Evolutionary conservation across 768 basidiomycete genomes (phyloP).

Genomic region (Cystoderma amianthinum): DNA sequence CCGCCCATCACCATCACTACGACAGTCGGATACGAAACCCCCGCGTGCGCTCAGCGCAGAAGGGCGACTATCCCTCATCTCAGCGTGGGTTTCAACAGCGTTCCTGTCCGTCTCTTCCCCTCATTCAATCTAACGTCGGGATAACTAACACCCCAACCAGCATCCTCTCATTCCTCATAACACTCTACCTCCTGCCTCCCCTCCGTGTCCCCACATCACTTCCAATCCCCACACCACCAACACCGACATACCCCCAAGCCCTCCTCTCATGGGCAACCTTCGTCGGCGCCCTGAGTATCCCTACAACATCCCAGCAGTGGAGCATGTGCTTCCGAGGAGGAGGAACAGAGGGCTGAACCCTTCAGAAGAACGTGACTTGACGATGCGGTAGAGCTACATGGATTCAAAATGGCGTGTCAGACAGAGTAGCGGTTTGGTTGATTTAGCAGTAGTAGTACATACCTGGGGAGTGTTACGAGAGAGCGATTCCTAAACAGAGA

Average conservation of each 20-base stretch:
- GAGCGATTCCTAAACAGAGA: conserved; percentile 64
- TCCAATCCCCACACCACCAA: conserved; percentile 21
- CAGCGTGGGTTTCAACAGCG: conserved; percentile 61
- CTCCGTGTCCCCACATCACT: conserved; percentile 24
- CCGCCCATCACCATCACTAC: conserved; percentile 17
- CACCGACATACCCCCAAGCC: conserved; percentile 22
- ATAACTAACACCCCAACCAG: conserved; percentile 20
- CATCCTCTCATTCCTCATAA: conserved; percentile 48
- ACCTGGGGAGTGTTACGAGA: conserved; percentile 88
- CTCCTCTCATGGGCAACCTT: conserved; percentile 70
- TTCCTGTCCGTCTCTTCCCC: conserved; percentile 73
- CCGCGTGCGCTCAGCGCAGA: conserved; percentile 43
- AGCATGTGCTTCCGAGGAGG: conserved; percentile 80
- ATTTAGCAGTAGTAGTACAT: conserved; percentile 8
- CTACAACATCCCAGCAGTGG: conserved; percentile 87
- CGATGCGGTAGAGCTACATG: conserved; percentile 71
- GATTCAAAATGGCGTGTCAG: no score
- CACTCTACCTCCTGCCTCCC: conserved; percentile 52
- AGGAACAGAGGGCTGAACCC: conserved; percentile 92
- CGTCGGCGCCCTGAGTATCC: conserved; percentile 89
- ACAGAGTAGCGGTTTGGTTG: background rate
- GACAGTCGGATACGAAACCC: conserved; percentile 35
- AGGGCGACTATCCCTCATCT: conserved; percentile 73
- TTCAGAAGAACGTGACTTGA: conserved; percentile 69
- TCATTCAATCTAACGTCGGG: background rate